phyloP scores from a whole-genome alignment of 805 yeast species.

The Zygosaccharomyces kombuchaensis region DNA sequence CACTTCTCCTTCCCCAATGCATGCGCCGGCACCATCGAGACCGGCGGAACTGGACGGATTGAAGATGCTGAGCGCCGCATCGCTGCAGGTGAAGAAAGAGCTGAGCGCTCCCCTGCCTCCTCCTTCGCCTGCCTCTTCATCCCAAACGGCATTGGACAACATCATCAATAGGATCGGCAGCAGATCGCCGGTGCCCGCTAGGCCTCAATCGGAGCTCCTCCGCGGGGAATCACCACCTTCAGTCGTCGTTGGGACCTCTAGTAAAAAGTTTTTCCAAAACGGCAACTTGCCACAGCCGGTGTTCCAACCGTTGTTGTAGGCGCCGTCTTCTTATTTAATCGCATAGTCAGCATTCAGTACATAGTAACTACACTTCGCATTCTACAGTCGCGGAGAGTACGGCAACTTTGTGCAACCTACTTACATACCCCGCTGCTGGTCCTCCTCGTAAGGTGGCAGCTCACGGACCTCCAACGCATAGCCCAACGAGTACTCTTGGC shows the following conservation, averaged over 20 bases:
- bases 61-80: conserved; percentile 30
- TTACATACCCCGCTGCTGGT: conserved; percentile 3
- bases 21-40: conserved; percentile 6
- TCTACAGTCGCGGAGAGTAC: not conserved
- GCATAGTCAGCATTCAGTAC: conserved; percentile 8
- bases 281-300: conserved; percentile 32
- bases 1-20: not conserved
- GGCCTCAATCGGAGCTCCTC: conserved; percentile 4
- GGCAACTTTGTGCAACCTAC: not conserved
- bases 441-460: conserved; percentile 26
- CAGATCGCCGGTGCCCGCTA: conserved; percentile 12
- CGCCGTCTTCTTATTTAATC: conserved; percentile 1
- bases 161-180: conserved; percentile 20
- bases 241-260: conserved; percentile 1
- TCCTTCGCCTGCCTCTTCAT: conserved; percentile 7
- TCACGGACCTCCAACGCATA: conserved; percentile 24
- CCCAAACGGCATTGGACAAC: conserved; percentile 19
- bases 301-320: conserved; percentile 28
- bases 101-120: conserved; percentile 5
- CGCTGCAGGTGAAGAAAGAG: conserved; percentile 22
- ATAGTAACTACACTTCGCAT: conserved; percentile 1
- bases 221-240: conserved; percentile 8
- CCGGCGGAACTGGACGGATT: conserved; percentile 22
- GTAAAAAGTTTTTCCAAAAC: conserved; percentile 24
- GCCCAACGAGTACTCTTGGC: conserved; percentile 31